Conservation (phyloP, 192 early-diverging fungal genomes). For the Phycomyces nitens region DNA sequence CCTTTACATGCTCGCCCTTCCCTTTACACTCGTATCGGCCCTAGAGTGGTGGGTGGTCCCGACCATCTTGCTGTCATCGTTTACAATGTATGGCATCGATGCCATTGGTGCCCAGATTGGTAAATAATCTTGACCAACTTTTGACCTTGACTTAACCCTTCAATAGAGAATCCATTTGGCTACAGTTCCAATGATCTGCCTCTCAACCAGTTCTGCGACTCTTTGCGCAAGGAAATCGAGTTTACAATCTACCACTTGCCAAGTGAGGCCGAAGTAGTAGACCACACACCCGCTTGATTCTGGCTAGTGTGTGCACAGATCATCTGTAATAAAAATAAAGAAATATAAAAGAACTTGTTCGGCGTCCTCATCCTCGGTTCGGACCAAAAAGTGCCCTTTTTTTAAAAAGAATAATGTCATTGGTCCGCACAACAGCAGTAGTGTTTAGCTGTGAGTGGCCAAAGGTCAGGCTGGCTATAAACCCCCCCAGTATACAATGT, state of each 20-base stretch:
- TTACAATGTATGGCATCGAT: constrained; percentile 76
- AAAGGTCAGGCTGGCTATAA: not conserved
- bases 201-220: constrained; percentile 53
- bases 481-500: not conserved
- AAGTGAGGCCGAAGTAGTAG: constrained; percentile 16
- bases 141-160: too few relatives aligned
- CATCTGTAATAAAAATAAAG: too few relatives aligned
- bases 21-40: constrained; percentile 65
- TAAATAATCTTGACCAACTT: too few relatives aligned
- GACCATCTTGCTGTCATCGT: constrained; percentile 37
- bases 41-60: constrained; percentile 54
- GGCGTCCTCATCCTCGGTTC: not conserved
- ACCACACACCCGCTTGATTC: too few relatives aligned
- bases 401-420: too few relatives aligned
- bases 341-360: not conserved
- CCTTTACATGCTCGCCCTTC: constrained; percentile 62
- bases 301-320: too few relatives aligned
- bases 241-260: constrained; percentile 47
- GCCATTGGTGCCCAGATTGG: constrained; percentile 79
- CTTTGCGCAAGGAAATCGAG: constrained; percentile 55
- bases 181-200: constrained; percentile 56
- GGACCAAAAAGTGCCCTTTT: too few relatives aligned
- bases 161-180: constrained; percentile 37
- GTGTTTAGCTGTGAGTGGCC: too few relatives aligned
- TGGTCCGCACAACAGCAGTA: too few relatives aligned